Conservation (phyloP, 495 filamentous ascomycete species). For the Tirmania nivea region DNA sequence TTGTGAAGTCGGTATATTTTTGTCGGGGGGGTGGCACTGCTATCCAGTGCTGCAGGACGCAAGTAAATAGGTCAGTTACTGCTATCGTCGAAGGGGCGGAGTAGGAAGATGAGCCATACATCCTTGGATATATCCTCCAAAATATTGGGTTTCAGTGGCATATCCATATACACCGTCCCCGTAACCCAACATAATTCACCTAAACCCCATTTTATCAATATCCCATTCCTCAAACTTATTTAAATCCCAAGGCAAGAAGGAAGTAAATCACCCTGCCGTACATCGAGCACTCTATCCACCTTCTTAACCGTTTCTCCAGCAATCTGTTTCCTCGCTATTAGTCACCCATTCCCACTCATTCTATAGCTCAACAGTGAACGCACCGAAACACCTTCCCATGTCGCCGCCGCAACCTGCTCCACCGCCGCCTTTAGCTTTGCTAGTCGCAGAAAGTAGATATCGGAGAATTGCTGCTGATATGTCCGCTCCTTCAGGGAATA, state of each 20-base stretch:
- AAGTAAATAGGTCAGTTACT: conserved; percentile 15
- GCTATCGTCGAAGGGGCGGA: background rate
- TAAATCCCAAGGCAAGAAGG: background rate
- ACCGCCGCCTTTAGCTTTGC: conserved; percentile 69
- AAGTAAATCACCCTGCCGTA: conserved; percentile 43
- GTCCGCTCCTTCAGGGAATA: conserved; percentile 5
- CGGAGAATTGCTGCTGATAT: conserved; percentile 88
- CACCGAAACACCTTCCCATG: conserved; percentile 55
- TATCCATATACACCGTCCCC: conserved; percentile 91
- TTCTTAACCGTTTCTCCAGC: conserved; percentile 49
- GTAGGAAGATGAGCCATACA: background rate
- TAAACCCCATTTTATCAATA: conserved; percentile 20
- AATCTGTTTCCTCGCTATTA: conserved; percentile 28
- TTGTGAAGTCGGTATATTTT: conserved; percentile 45
- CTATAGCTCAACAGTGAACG: background rate
- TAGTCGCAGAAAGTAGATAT: conserved; percentile 89
- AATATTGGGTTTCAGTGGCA: conserved; percentile 92
- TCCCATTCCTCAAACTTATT: background rate
- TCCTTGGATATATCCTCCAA: conserved; percentile 87
- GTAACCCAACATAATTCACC: conserved; percentile 71
- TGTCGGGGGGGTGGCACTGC: conserved; percentile 55
- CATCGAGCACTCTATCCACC: conserved; percentile 78
- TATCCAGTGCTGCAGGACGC: conserved; percentile 41
- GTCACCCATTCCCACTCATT: background rate
- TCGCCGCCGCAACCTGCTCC: conserved; percentile 45